Conservation (phyloP, 495 filamentous ascomycete genomes). For the Rusavskia elegans region DNA sequence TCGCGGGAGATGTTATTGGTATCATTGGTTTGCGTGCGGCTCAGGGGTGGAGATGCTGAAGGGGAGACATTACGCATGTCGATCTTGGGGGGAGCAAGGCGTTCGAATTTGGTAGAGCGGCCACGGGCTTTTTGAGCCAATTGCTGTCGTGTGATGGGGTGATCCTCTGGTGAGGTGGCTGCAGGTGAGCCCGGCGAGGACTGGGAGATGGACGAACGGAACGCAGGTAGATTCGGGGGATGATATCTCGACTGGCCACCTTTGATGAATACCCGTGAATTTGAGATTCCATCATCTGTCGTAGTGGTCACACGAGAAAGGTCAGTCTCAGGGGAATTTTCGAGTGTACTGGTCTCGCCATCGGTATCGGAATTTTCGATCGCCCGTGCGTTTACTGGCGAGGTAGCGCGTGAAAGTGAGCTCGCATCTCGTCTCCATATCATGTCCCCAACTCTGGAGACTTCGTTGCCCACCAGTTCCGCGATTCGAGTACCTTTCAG, state of each 20-base stretch:
- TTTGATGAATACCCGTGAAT: slow-evolving; percentile 19
- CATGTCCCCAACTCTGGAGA: slow-evolving; percentile 39
- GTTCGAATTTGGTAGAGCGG: slow-evolving; percentile 31
- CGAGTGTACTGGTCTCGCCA: slow-evolving; percentile 15
- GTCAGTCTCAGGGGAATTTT: slow-evolving; percentile 17
- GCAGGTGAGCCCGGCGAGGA: slow-evolving; percentile 15
- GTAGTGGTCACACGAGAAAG: slow-evolving; percentile 21
- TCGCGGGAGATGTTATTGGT: slow-evolving; percentile 9
- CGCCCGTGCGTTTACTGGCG: slow-evolving; percentile 21
- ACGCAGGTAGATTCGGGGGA: slow-evolving; percentile 31
- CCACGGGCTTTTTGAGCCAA: slow-evolving; percentile 14
- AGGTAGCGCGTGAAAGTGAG: slow-evolving; percentile 22
- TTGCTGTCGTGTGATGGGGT: slow-evolving; percentile 25
- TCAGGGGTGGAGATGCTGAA: slow-evolving; percentile 3
- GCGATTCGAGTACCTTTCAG: slow-evolving; percentile 40
- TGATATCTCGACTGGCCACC: slow-evolving; percentile 25
- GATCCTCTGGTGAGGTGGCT: slow-evolving; percentile 9
- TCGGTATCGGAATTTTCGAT: slow-evolving; percentile 30
- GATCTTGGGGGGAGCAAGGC: slow-evolving; percentile 45
- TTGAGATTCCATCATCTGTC: slow-evolving; percentile 22
- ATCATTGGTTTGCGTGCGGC: background rate
- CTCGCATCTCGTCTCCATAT: slow-evolving; percentile 36
- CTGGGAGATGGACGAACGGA: slow-evolving; percentile 29
- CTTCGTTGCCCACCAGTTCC: slow-evolving; percentile 38
- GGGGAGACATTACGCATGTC: slow-evolving; percentile 30